These are phyloP conservation scores for Ogataea trehaloabstinens DNA, from an alignment of 805 yeast species.

Conservation along the genomic window DNA sequence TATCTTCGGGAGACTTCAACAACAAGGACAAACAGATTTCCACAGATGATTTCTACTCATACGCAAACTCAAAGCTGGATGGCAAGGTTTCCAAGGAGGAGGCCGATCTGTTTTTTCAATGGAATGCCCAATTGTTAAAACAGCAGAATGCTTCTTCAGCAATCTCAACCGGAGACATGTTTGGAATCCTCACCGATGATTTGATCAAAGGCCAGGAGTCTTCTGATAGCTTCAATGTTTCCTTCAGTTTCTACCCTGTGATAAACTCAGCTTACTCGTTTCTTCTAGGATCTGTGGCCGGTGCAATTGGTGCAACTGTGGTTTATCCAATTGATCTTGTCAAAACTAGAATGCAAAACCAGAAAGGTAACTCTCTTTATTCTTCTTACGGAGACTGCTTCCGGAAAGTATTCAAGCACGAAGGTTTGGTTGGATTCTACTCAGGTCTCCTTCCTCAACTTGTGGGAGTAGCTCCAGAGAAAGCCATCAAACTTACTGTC, in stretches of 20 bases:
- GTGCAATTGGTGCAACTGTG: slow-evolving; percentile 96
- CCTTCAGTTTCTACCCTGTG: slow-evolving; percentile 54
- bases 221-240: slow-evolving; percentile 32
- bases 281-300: slow-evolving; percentile 89
- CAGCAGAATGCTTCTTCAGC: slow-evolving; percentile 26
- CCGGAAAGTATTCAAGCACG: slow-evolving; percentile 66
- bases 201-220: slow-evolving; percentile 47
- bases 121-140: slow-evolving; percentile 32
- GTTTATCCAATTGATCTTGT: slow-evolving; percentile 96
- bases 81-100: slow-evolving; percentile 26
- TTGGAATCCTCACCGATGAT: slow-evolving; percentile 51
- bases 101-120: slow-evolving; percentile 32
- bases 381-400: slow-evolving; percentile 85
- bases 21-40: slow-evolving; percentile 22
- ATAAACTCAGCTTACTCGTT: slow-evolving; percentile 88
- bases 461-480: slow-evolving; percentile 97
- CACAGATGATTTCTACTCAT: slow-evolving; percentile 23
- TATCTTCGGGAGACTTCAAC: slow-evolving; percentile 21
- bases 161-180: slow-evolving; percentile 29
- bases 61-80: slow-evolving; percentile 18
- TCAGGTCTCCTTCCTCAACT: slow-evolving; percentile 93
- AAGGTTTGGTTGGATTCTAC: slow-evolving; percentile 83
- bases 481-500: slow-evolving; percentile 93
- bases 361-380: slow-evolving; percentile 68
- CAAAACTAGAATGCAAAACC: slow-evolving; percentile 97